Percentiles rank a stretch among this genome's conserved stretches.
phyloP scores from a whole-genome alignment of 805 yeast species.

The Lachancea nothofagi region DNA sequence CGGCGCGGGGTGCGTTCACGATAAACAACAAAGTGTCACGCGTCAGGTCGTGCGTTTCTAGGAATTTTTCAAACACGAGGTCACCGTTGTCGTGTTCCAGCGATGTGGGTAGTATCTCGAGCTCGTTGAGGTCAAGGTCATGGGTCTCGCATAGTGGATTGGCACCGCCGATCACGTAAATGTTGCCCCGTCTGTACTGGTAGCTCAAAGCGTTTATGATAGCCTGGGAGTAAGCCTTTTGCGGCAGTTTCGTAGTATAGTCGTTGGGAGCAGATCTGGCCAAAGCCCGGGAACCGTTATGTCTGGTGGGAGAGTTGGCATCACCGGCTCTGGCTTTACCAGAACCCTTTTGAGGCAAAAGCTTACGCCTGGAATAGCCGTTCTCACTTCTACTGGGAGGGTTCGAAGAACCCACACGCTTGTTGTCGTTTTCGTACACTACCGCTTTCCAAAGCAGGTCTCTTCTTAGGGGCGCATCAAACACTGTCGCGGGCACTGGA shows the following conservation, averaged over 20 bases:
- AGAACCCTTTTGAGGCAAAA: conserved; percentile 85
- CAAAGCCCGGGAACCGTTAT: conserved; percentile 82
- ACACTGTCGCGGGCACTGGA: conserved; percentile 67
- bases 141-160: conserved; percentile 17
- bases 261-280: conserved; percentile 91
- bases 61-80: conserved; percentile 41
- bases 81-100: conserved; percentile 38
- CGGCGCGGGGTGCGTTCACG: conserved; percentile 52
- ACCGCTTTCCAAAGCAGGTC: conserved; percentile 94
- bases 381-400: conserved; percentile 84
- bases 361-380: conserved; percentile 76
- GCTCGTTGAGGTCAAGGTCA: conserved; percentile 21
- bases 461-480: conserved; percentile 75
- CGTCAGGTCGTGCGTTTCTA: conserved; percentile 44
- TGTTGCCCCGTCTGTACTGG: conserved; percentile 68
- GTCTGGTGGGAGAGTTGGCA: conserved; percentile 87
- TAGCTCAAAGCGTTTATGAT: conserved; percentile 76
- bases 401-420: conserved; percentile 82
- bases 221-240: conserved; percentile 68
- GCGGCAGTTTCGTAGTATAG: conserved; percentile 71
- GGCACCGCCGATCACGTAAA: conserved; percentile 62
- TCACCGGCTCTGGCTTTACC: conserved; percentile 97
- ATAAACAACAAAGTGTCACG: conserved; percentile 57
- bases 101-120: conserved; percentile 32
- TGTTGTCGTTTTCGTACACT: conserved; percentile 81